Evolutionary conservation across 2,329 filamentous ascomycete species (phyloP), one percentile per base, ranked within the genome.

Genomic region (Penicillium psychrosexuale): DNA sequence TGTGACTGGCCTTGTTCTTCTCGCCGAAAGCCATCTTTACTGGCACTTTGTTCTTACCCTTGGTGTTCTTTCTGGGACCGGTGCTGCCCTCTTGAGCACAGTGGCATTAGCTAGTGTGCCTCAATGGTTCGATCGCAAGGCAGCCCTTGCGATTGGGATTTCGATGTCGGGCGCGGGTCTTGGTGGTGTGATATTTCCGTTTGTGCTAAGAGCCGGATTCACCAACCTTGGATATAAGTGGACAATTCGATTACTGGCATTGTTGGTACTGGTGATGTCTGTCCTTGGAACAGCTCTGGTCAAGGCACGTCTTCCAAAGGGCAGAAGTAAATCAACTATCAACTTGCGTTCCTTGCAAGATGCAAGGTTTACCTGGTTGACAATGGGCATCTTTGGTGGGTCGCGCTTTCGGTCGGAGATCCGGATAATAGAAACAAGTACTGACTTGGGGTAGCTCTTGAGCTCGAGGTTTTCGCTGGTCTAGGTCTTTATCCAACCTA

Each of bases 1-100:
- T 39, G 61, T 77, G 0, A 64, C 71, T 3, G 72, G 74, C 48
- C 70, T 80, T 33, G 68, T 81, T 27, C 57, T 81, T 13, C 68
- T 80, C 31, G 80, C 76, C 0, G 74, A 81, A 48, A 81, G 78
- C 57, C 68, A 59, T 13, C 55, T 61, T 13, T 81, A 81, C 59
- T 80, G 76, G 78, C 78, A 81, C 6, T 80, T 81, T 44, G 48
- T 81, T 59, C 63, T 78, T 57, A 71, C 68, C 59, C 62, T 75
- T 19, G 73, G 74, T 1, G 48, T 76, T 0, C 56, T 76, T 7
- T 72, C 69, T 1, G 75, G 75, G 0, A 66, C 68, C 2, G 67
- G 72, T 0, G 68, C 68, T 0, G 74, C 73, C 0, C 61, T 74
- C 12, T 48, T 77, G 27, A 75, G 71, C 36, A 77, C 74, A 0